Base-by-base conservation (phyloP, 2,329 filamentous ascomycete species). In the Talaromyces funiculosus region DNA sequence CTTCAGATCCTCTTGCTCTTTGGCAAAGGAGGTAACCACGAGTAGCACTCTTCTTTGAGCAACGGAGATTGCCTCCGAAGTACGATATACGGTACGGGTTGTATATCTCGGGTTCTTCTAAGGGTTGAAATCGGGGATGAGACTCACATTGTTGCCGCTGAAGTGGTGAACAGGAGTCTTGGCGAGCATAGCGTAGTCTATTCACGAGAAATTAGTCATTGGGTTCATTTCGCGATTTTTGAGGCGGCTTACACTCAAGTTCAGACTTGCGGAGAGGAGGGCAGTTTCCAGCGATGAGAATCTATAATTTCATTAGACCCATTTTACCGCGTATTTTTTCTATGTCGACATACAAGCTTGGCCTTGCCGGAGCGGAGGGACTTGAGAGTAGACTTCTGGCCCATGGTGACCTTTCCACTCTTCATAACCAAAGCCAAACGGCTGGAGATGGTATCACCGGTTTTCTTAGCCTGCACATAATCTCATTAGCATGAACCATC, bases 161-260 rank as follows among this genome's bases (percentile, higher is more conserved):
- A 97, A 97, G 86, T 99, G 94, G 86, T 97, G 93, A 74, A 97
- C 93, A 68, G 89, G 87, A 73, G 89, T 90, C 88, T 97, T 96
- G 78, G 87, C 88, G 73, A 96, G 81, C 62, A 62, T 60, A 37
- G 58, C 56, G 37, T 61, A 61, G 55, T 65, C 59, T 58, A 49
- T 58, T 10, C 24, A 47, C 5, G 10, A 8, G 3, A 9, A 31
- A 31, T 57, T 35, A 57, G 18, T 33, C 10, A 42, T n/a, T 8
- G n/a, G 12, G 18, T 26, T 53, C 12, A 24, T 18, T 18, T n/a
- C n/a, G n/a, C 40, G 0, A 24, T 47, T 16, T 6, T 14, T 45
- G 10, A 33, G 35, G 18, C 4, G 18, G 67, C 69, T 68, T 71
- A 82, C 84, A 97, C 84, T 97, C 93, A 66, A 97, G 87, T 85